phyloP scores from a whole-genome alignment of 352 stramenopile genomes.

The Phytopythium sindhum region DNA sequence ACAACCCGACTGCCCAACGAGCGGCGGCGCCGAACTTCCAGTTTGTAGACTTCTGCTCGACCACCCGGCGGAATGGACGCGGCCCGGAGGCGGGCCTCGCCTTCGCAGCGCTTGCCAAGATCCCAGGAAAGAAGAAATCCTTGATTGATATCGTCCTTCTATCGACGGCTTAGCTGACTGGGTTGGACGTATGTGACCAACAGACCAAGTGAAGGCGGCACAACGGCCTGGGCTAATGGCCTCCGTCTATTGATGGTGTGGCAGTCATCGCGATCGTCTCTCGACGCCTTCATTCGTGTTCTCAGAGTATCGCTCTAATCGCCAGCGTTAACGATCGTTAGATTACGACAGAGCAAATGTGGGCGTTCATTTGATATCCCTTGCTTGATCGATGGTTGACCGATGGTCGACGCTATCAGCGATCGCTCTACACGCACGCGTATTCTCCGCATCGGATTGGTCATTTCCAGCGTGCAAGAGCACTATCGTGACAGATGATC shows the following conservation, averaged over 20 bases:
- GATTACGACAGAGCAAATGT: too few species aligned
- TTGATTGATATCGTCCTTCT: background rate
- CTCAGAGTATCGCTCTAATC: too few species aligned
- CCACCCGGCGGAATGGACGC: conserved; percentile 29
- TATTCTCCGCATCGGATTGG: too few species aligned
- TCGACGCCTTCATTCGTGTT: too few species aligned
- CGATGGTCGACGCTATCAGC: too few species aligned
- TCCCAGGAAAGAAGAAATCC: conserved; percentile 26
- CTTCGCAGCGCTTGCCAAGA: conserved; percentile 37
- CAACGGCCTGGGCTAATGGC: background rate
- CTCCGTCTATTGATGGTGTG: background rate
- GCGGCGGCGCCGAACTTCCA: conserved; percentile 57
- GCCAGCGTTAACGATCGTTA: too few species aligned
- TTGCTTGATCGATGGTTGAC: too few species aligned
- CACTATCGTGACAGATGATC: background rate
- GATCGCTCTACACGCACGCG: too few species aligned
- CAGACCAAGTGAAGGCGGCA: background rate
- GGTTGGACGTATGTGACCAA: background rate
- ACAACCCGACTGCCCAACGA: conserved; percentile 46
- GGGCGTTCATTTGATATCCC: too few species aligned
- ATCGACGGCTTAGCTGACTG: background rate
- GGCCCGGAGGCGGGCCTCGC: conserved; percentile 40
- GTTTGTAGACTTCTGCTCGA: conserved; percentile 85
- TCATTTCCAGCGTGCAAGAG: too few species aligned
- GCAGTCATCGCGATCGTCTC: too few species aligned